Base-by-base conservation (phyloP, 2,329 filamentous ascomycete genomes). In the Cordyceps cicadae region DNA sequence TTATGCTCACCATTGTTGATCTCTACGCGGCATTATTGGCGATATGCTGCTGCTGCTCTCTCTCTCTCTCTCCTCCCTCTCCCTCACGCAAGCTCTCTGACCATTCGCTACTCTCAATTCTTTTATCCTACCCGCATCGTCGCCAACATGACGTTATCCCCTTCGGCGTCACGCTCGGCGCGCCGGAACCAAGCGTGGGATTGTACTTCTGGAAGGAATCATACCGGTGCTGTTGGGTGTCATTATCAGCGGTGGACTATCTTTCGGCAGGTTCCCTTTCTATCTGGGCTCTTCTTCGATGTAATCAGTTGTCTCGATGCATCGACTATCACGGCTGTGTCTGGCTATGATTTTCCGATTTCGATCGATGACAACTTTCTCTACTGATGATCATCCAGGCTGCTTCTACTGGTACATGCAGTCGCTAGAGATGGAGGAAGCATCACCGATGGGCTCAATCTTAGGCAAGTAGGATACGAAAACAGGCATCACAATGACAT, bases 161-260 rank as follows among this genome's bases (percentile, higher is more conserved):
- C 12, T 15, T 43, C 12, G 39, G 39, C 15, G n/a, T 43, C 39
- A 8, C 39, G 39, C 17, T 43, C 14, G 39, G 39, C 8, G 39
- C 39, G 39, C 39, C 39, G 39, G 39, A 15, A 15, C 39, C n/a
- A 15, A 43, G 39, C 15, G 39, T 43, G 39, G 39, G 39, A 15
- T 43, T 43, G 39, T 43, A 43, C 17, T n/a, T 43, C 39, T 77
- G 78, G 77, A 81, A 83, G 67, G 63, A 2, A 75, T 81, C 64
- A 78, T 83, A 34, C 80, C 80, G 0, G 74, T 77, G 0, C 61
- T 76, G 15, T 64, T 83, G 3, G 80, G 80, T 0, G 83, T 83
- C 63, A 76, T 80, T 34, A 64, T 83, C 3, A 80, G 80, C 0
- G 81, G 80, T 3, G 74, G 70, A 0, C 48, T 81, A 1, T 81